Base-by-base conservation (phyloP, 352 stramenopile genomes). In the Pythium phragmitis region DNA sequence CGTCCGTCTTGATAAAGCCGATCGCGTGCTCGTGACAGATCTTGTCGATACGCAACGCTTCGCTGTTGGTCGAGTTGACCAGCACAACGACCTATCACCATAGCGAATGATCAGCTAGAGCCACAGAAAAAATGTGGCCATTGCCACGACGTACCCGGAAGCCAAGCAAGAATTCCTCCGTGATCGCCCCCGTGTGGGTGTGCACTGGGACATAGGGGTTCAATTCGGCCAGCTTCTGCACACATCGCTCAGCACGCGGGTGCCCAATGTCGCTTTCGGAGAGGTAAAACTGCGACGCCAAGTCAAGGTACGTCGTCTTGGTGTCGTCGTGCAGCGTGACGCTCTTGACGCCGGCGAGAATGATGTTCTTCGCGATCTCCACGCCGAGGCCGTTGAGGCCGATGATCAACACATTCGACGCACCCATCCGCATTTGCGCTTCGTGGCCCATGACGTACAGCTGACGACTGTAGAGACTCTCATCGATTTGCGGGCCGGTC, bases 401-500 rank as follows among this genome's bases (percentile, higher is more conserved):
- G 57, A 98, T 72, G 65, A 99, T 81, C 37, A 99, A 85, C 30
- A 98, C 97, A 53, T 96, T 96, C 16, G 91, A 92, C 19, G 80
- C 76, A 65, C 96, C 96, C 97, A 99, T 99, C 46, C 95, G 89
- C 63, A 92, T 79, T 82, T 99, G 97, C 14, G 97, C 97, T 68
- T 99, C 98, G 73, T 98, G 97, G 23, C 98, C 98, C 94, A 99
- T 99, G 23, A 99, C 98, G 69, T 99, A 99, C 11, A 99, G 87
- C 85, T 99, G 97, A 37, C 93, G 88, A 68, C 86, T 96, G 74
- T 98, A 97, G 11, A 97, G 78, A 30, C 83, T 68, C 60, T 96
- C 87, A 42, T 96, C 87, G 66, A 96, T 92, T 63, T 72, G 60
- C 28, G 70, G 52, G 12, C 74, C 78, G 11, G 57, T 67, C 52